A percentile compares a stretch with the other conserved stretches of the same genome.
These are phyloP conservation scores for Leccinum imitatum DNA, from an alignment of 768 basidiomycete species.

Conservation along the genomic window DNA sequence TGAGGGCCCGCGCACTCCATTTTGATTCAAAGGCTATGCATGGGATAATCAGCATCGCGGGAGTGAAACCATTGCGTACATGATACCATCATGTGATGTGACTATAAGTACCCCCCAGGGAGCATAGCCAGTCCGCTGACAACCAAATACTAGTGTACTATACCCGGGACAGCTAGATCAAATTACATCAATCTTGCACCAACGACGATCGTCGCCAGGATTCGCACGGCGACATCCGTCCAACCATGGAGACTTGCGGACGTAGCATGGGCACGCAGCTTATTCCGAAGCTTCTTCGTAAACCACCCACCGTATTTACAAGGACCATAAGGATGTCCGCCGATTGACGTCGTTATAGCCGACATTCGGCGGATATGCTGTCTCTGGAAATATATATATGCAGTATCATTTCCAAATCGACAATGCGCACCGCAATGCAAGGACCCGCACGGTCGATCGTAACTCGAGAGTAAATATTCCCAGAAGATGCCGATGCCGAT, in stretches of 20 bases:
- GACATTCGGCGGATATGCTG: background rate
- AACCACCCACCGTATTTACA: background rate
- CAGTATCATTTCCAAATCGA: background rate
- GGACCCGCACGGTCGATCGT: background rate
- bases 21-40: background rate
- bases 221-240: background rate
- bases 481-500: background rate
- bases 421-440: background rate
- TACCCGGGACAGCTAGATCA: background rate
- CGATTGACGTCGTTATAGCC: background rate
- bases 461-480: background rate
- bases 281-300: background rate
- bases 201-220: background rate
- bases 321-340: background rate
- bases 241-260: conserved; percentile 54
- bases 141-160: background rate
- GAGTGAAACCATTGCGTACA: background rate
- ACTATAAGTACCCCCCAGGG: background rate
- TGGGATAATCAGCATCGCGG: background rate
- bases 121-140: background rate
- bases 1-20: background rate
- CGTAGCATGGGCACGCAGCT: conserved; percentile 41
- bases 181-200: background rate
- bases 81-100: background rate
- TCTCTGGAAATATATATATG: background rate